Evolutionary conservation across 306 rosid genomes (phyloP).

Genomic region (Erythrophleum fordii): DNA sequence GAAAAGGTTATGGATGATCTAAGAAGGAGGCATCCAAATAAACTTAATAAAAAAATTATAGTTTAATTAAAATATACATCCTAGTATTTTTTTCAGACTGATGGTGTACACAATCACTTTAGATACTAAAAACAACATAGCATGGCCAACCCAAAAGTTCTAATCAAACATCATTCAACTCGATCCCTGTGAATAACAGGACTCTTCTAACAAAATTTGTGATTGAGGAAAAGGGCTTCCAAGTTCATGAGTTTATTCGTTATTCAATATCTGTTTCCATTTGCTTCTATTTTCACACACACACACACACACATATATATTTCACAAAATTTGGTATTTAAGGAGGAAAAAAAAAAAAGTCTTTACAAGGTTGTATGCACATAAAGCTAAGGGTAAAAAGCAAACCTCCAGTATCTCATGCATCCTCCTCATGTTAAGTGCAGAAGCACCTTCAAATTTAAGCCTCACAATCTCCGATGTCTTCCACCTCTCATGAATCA

Average conservation of each 20-base stretch:
- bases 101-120: not conserved
- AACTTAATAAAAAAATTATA: not conserved
- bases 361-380: conserved; percentile 11
- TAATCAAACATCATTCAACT: conserved; percentile 17
- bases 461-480: conserved; percentile 82
- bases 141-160: conserved; percentile 13
- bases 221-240: conserved; percentile 17
- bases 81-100: not conserved
- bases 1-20: conserved; percentile 12
- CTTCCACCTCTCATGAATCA: conserved; percentile 91
- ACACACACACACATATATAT: too few species aligned
- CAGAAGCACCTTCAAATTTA: conserved; percentile 87
- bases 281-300: not conserved
- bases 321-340: not conserved
- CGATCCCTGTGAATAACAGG: conserved; percentile 6
- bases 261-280: not conserved
- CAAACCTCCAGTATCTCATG: conserved; percentile 96
- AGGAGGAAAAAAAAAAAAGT: not conserved
- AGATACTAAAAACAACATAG: not conserved
- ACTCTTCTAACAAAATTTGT: conserved; percentile 2
- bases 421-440: conserved; percentile 95
- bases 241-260: conserved; percentile 1
- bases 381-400: conserved; percentile 34
- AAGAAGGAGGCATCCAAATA: conserved; percentile 10
- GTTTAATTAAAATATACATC: not conserved